These are phyloP conservation scores for Asparagopsis taxiformis DNA, from an alignment of 31 red algal species.

Conservation along the genomic window DNA sequence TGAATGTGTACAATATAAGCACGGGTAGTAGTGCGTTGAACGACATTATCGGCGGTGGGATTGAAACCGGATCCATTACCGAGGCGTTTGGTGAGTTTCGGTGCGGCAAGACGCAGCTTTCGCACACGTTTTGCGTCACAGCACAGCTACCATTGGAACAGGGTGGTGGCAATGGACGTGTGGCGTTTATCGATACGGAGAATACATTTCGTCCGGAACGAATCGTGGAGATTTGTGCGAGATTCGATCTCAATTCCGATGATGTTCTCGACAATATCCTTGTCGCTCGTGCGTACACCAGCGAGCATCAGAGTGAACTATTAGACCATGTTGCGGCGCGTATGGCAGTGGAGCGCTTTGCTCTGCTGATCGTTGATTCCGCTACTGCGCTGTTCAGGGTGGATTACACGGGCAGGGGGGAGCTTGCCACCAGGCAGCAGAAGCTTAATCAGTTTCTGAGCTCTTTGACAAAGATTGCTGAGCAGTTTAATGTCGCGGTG, in stretches of 20 bases:
- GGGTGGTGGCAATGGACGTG: slow-evolving; percentile 71
- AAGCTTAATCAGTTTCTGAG: slow-evolving; percentile 88
- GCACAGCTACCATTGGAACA: slow-evolving; percentile 64
- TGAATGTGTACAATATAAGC: slow-evolving; percentile 63
- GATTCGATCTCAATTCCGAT: slow-evolving; percentile 78
- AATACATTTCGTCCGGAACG: slow-evolving; percentile 91
- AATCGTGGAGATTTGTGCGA: slow-evolving; percentile 61
- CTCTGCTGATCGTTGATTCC: slow-evolving; percentile 89
- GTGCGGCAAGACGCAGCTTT: slow-evolving; percentile 90
- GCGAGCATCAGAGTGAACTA: slow-evolving; percentile 87
- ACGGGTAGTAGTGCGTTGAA: slow-evolving; percentile 83
- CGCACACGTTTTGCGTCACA: slow-evolving; percentile 84
- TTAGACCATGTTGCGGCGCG: slow-evolving; percentile 73
- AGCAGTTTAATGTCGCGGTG: slow-evolving; percentile 90
- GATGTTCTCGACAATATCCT: slow-evolving; percentile 94
- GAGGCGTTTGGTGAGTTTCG: slow-evolving; percentile 94
- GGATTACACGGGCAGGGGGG: slow-evolving; percentile 87
- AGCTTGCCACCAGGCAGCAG: slow-evolving; percentile 83
- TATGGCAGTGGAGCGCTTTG: slow-evolving; percentile 80
- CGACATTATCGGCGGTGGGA: slow-evolving; percentile 83
- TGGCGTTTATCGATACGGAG: slow-evolving; percentile 93
- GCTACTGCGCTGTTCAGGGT: slow-evolving; percentile 88
- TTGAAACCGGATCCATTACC: slow-evolving; percentile 82
- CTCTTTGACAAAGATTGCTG: slow-evolving; percentile 76
- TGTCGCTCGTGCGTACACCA: slow-evolving; percentile 89